Base-by-base conservation (phyloP, 345 rosid species). In the Fremontodendron californicum region DNA sequence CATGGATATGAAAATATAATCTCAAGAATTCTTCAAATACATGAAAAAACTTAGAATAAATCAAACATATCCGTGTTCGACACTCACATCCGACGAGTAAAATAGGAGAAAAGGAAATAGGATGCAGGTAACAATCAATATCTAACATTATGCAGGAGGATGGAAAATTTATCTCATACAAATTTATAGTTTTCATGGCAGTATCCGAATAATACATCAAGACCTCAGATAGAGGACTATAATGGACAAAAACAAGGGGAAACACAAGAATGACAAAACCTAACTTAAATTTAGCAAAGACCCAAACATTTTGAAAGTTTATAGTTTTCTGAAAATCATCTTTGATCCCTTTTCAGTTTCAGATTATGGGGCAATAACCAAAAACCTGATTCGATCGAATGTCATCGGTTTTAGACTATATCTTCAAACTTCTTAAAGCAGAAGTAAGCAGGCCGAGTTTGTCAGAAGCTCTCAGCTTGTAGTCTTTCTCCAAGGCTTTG, bases 401-500 rank as follows among this genome's bases (percentile, higher is more conserved):
- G 11, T 23, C 40, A 45, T 43, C 4, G 40, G 67, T 63, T 84
- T 58, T n/a, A 84, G 5, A 82, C 81, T 83, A 89, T 63, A 87
- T 64, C 85, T 86, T 88, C 90, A 95, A 84, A 88, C 84, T 88
- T 86, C 87, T 90, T 70, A 95, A 80, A 19, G 96, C 89, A 35
- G 89, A 84, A 31, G 90, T 69, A 62, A 95, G 90, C 77, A 88
- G 86, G 11, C 77, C 29, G 8, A 95, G 93, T 84, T 93, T 93
- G 71, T 23, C 85, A 0, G 98, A 84, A 72, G 98, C 89, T 79
- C 88, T 87, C 77, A 83, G 89, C 89, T 91, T 93, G 91, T 93
- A 96, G 81, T 90, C 96, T 79, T 90, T 92, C 89, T 93, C 95
- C 86, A 93, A 77, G 33, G 97, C 95, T 27, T 87, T 75, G 31